Percentiles rank a stretch among this genome's conserved stretches.
Evolutionary conservation across 306 rosid genomes (phyloP).

Genomic region (Vigna mungo): DNA sequence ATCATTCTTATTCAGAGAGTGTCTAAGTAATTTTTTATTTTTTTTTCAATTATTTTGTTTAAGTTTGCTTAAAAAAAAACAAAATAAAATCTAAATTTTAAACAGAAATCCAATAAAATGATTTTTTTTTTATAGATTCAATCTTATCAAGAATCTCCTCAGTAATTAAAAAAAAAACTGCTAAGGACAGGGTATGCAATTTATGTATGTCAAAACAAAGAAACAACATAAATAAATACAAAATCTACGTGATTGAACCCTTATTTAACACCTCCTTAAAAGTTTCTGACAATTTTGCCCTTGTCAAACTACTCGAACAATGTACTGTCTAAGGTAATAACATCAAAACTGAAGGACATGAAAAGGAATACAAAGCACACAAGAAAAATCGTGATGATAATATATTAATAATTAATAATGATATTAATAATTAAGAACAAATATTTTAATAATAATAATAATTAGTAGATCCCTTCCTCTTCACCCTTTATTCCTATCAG

Average conservation of each 20-base stretch:
- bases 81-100: no score
- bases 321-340: no score
- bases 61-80: no score
- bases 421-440: background rate
- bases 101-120: no score
- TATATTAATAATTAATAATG: no score
- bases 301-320: background rate
- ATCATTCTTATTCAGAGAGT: no score
- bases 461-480: constrained; percentile 56
- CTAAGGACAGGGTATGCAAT: no score
- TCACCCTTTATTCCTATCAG: constrained; percentile 50
- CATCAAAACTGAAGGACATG: no score
- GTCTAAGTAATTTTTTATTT: no score
- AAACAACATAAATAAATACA: background rate
- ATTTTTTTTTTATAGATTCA: background rate
- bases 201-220: background rate
- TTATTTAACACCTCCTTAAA: background rate
- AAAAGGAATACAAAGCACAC: no score
- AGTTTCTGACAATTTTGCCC: background rate
- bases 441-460: constrained; percentile 42
- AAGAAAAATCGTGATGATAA: no score
- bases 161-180: background rate
- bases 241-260: background rate
- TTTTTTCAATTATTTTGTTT: no score
- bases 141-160: background rate